Conservation (phyloP, 306 rosid species). For the Quercus alba region DNA sequence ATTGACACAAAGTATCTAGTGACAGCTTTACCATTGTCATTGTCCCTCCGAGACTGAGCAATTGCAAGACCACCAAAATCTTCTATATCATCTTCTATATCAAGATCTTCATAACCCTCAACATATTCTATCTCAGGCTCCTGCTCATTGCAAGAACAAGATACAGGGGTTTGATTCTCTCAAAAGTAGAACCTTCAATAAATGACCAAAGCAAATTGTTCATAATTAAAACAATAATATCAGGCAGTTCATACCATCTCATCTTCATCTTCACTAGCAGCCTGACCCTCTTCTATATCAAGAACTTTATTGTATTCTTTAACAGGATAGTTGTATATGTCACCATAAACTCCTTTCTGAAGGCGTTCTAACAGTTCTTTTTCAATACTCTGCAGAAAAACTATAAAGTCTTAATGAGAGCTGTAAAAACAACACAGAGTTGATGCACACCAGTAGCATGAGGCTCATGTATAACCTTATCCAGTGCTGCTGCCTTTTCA, state of each 20-base stretch:
- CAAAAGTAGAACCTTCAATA: not conserved
- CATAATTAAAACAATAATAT: conserved; percentile 1
- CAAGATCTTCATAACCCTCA: conserved; percentile 72
- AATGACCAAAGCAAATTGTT: not conserved
- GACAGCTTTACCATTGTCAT: conserved; percentile 43
- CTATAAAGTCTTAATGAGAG: conserved; percentile 20
- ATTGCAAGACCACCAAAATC: conserved; percentile 57
- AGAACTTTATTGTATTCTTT: conserved; percentile 48
- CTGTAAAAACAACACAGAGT: conserved; percentile 1
- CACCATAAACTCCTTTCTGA: conserved; percentile 56
- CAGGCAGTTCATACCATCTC: conserved; percentile 49
- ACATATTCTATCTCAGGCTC: conserved; percentile 68
- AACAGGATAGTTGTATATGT: conserved; percentile 57
- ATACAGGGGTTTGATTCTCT: not conserved
- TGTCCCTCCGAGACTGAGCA: conserved; percentile 29
- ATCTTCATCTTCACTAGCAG: conserved; percentile 44
- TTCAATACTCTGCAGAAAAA: conserved; percentile 57
- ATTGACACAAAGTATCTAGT: not conserved
- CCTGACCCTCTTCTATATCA: conserved; percentile 38
- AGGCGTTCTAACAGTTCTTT: conserved; percentile 78
- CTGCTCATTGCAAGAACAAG: conserved; percentile 40
- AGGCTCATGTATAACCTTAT: conserved; percentile 51
- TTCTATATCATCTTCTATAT: conserved; percentile 84
- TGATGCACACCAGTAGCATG: not conserved
- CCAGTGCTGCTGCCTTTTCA: conserved; percentile 64